Evolutionary conservation across 257 asterid species (phyloP), one percentile per base, ranked within the genome.

Genomic region (Leonotis leonurus): DNA sequence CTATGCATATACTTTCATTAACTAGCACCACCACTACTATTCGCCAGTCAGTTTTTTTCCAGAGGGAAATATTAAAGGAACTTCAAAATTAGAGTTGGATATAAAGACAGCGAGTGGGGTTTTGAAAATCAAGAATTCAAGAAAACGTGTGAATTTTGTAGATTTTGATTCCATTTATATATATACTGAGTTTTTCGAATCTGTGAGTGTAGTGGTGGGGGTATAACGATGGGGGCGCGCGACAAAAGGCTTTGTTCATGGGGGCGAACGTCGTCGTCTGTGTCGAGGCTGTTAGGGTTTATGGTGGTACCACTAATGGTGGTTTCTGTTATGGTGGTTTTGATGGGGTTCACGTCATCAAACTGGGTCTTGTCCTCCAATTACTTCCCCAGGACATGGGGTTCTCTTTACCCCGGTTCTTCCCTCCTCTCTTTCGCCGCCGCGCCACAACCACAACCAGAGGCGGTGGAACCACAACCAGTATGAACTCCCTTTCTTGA

Each of bases 271-370:
- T 12, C 71, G 58, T 67, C 84, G 51, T n/a, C n/a, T n/a, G n/a
- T n/a, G n/a, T 60, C 73, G 45, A 80, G 87, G 74, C 64, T 80
- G 40, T 43, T 76, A 22, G 78, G 85, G 69, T 78, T 81, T 49
- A 64, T 78, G 57, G n/a, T n/a, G n/a, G 29, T 77, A 56, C 87
- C 87, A 11, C 56, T 87, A 44, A 50, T 81, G 65, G 48, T 78
- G 72, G 75, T 84, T 39, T 67, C 81, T 2, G 73, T 65, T 3
- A 8, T 70, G 54, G 53, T 75, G 54, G 69, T 67, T 27, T 64
- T 79, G 0, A 26, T 73, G 54, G 83, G 77, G 29, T 60, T 75
- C 1, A 50, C 21, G 9, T 68, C 71, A 4, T 64, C 79, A 0
- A 67, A 54, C 51, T 78, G 78, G 82, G 26, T 48, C 7, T 69